phyloP scores from a whole-genome alignment of 257 asterid species.

The Primulina eburnea region DNA sequence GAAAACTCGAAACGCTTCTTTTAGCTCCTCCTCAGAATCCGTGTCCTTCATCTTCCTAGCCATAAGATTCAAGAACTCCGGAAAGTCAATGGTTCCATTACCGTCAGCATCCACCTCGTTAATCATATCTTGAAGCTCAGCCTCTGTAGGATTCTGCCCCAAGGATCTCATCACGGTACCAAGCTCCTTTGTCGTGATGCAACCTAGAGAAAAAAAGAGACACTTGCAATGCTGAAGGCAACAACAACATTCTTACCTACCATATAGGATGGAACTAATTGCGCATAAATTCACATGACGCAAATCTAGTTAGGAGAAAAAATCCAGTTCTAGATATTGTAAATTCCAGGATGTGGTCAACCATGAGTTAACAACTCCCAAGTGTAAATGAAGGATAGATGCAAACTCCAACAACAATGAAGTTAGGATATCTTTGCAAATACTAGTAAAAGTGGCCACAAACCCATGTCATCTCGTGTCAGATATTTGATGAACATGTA shows the following conservation, averaged over 20 bases:
- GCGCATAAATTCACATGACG: neutral
- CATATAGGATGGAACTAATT: neutral
- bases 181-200: conserved; percentile 1
- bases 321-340: neutral
- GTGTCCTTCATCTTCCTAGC: conserved; percentile 1
- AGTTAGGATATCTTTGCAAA: neutral
- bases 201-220: neutral
- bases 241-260: neutral
- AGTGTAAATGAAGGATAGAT: neutral
- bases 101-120: conserved; percentile 1
- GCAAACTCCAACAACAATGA: neutral
- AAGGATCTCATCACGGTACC: neutral
- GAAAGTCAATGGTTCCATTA: neutral
- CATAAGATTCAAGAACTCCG: neutral
- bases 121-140: neutral
- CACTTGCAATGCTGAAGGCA: neutral
- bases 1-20: neutral
- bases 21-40: neutral
- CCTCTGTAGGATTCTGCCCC: neutral
- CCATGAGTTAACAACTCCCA: neutral
- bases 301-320: neutral
- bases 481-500: neutral
- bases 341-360: neutral
- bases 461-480: neutral
- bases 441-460: neutral